Conservation (phyloP, 1,139 yeast genomes). For the Eremothecium coryli region DNA sequence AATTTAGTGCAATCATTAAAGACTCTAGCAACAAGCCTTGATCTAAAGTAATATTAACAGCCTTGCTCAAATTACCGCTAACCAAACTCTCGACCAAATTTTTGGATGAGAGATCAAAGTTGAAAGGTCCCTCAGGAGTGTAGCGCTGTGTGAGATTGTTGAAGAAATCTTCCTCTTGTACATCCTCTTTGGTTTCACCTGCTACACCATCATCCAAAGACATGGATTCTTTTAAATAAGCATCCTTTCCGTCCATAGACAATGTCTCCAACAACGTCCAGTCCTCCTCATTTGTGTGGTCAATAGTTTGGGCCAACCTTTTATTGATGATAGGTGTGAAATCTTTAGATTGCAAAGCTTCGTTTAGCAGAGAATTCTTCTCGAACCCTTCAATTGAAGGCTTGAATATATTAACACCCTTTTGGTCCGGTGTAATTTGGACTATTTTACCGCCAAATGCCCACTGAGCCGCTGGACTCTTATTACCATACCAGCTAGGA, state of each 20-base stretch:
- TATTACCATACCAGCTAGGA: slow-evolving; percentile 78
- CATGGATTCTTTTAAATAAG: slow-evolving; percentile 31
- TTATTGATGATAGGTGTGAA: slow-evolving; percentile 47
- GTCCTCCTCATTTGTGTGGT: slow-evolving; percentile 49
- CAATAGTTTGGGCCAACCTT: slow-evolving; percentile 38
- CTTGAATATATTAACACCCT: slow-evolving; percentile 42
- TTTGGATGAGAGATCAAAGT: slow-evolving; percentile 33
- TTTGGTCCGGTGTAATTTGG: slow-evolving; percentile 38
- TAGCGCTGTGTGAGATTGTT: slow-evolving; percentile 30
- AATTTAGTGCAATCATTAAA: slow-evolving; percentile 67
- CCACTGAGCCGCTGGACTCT: slow-evolving; percentile 61
- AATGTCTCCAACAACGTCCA: slow-evolving; percentile 67
- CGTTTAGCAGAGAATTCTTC: slow-evolving; percentile 38
- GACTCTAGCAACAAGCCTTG: slow-evolving; percentile 68
- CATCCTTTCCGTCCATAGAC: slow-evolving; percentile 42
- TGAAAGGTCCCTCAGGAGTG: slow-evolving; percentile 38
- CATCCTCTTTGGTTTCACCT: slow-evolving; percentile 24
- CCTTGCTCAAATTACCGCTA: slow-evolving; percentile 54
- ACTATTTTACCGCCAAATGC: slow-evolving; percentile 93
- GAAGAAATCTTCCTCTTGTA: slow-evolving; percentile 27
- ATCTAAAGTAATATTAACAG: slow-evolving; percentile 59
- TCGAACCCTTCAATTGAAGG: slow-evolving; percentile 37
- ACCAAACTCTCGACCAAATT: slow-evolving; percentile 50
- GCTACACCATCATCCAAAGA: slow-evolving; percentile 32
- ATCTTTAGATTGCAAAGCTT: slow-evolving; percentile 51